Conservation (phyloP, 495 filamentous ascomycete genomes). For the Daldinia childiae region DNA sequence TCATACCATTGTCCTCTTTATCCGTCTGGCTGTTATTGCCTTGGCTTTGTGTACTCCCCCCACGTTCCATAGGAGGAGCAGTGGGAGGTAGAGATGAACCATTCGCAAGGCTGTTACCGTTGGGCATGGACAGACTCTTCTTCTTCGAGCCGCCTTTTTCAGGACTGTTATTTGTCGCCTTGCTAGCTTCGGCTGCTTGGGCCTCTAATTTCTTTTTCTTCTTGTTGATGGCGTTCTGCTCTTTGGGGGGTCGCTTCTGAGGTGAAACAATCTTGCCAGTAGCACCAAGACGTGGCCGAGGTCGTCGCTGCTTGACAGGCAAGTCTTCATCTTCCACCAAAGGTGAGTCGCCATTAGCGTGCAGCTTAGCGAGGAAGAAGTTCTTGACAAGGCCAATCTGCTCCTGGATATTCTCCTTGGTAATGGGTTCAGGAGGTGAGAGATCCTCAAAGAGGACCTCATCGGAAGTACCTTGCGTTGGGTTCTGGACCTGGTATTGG, state of each 20-base stretch:
- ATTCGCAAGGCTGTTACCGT: slow-evolving; percentile 43
- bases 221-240: slow-evolving; percentile 75
- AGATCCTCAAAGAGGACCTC: slow-evolving; percentile 75
- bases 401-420: slow-evolving; percentile 74
- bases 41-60: slow-evolving; percentile 62
- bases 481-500: slow-evolving; percentile 79
- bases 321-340: slow-evolving; percentile 95
- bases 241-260: slow-evolving; percentile 83
- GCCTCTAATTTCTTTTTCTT: slow-evolving; percentile 76
- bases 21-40: slow-evolving; percentile 62
- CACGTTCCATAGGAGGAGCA: slow-evolving; percentile 57
- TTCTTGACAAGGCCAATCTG: slow-evolving; percentile 87
- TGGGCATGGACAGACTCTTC: slow-evolving; percentile 45
- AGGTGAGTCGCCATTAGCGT: slow-evolving; percentile 80
- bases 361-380: slow-evolving; percentile 89
- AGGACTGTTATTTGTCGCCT: slow-evolving; percentile 46
- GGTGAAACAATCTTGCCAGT: slow-evolving; percentile 94
- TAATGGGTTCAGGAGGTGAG: slow-evolving; percentile 79
- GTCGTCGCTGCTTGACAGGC: slow-evolving; percentile 86
- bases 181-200: slow-evolving; percentile 54
- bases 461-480: slow-evolving; percentile 59
- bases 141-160: slow-evolving; percentile 60
- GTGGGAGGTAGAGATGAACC: slow-evolving; percentile 36
- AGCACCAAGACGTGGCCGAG: slow-evolving; percentile 91
- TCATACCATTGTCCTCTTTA: slow-evolving; percentile 68